phyloP scores from a whole-genome alignment of 768 basidiomycete genomes.

The Lyophyllum decastes region DNA sequence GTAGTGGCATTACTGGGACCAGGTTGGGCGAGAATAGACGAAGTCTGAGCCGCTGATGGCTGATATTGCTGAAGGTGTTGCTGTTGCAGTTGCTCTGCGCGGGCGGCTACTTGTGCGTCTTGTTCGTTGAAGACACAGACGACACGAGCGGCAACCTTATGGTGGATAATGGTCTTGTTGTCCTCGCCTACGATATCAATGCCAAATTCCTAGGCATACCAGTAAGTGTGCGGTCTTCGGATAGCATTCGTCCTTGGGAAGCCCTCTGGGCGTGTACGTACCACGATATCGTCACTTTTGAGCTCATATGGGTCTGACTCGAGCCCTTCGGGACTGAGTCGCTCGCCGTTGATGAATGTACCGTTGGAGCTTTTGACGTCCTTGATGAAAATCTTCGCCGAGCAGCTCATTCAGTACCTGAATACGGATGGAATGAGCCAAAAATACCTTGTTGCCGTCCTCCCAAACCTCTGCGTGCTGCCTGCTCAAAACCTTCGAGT shows the following conservation, averaged over 20 bases:
- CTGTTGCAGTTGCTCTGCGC: conserved; percentile 67
- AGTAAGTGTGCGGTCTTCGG: conserved; percentile 7
- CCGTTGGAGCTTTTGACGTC: conserved; percentile 98
- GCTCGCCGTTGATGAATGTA: conserved; percentile 96
- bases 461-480: conserved; percentile 99
- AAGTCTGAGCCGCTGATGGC: conserved; percentile 20
- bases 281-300: conserved; percentile 94
- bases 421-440: background rate
- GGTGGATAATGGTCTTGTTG: conserved; percentile 96
- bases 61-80: conserved; percentile 44
- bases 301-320: conserved; percentile 94
- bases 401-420: conserved; percentile 13
- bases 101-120: conserved; percentile 75
- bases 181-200: conserved; percentile 99
- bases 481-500: conserved; percentile 89
- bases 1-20: conserved; percentile 16
- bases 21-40: conserved; percentile 13
- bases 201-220: conserved; percentile 81
- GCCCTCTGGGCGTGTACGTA: conserved; percentile 42
- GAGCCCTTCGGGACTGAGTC: conserved; percentile 84
- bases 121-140: conserved; percentile 86
- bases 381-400: conserved; percentile 87
- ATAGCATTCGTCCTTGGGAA: background rate
- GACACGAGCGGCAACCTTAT: conserved; percentile 96
- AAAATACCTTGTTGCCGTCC: conserved; percentile 74